A percentile compares a stretch with the other conserved stretches of the same genome.
Conservation (phyloP, 2,329 filamentous ascomycete genomes). For the Xylariaceae sp. region DNA sequence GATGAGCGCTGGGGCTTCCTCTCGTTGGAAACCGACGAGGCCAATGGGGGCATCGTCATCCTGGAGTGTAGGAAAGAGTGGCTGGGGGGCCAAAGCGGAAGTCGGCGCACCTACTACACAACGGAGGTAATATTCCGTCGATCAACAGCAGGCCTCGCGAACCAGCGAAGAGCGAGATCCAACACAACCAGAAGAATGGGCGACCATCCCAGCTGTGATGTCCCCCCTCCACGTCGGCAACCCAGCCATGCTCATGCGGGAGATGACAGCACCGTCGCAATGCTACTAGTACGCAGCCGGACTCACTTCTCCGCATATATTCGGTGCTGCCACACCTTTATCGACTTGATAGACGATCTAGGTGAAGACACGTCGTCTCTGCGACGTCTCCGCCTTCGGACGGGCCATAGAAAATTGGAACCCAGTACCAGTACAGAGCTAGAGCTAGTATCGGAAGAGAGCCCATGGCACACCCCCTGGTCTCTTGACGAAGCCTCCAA, state of each 20-base stretch:
- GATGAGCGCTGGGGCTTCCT: slow-evolving; percentile 70
- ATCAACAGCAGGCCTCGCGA: slow-evolving; percentile 4
- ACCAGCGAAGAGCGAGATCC: background rate
- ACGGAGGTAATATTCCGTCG: slow-evolving; percentile 43
- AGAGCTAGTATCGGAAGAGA: background rate
- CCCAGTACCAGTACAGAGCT: slow-evolving; percentile 13
- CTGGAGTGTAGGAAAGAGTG: slow-evolving; percentile 67
- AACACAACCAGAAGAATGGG: slow-evolving; percentile 29
- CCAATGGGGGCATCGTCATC: slow-evolving; percentile 52
- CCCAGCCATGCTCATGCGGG: slow-evolving; percentile 45
- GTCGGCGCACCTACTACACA: slow-evolving; percentile 61
- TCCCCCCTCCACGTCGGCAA: slow-evolving; percentile 6
- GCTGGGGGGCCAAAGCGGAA: slow-evolving; percentile 47
- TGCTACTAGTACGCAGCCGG: slow-evolving; percentile 46
- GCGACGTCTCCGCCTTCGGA: slow-evolving; percentile 43
- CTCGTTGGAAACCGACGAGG: slow-evolving; percentile 55
- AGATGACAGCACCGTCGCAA: slow-evolving; percentile 37
- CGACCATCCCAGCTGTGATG: slow-evolving; percentile 21
- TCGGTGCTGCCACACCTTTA: slow-evolving; percentile 45
- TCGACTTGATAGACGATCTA: slow-evolving; percentile 55
- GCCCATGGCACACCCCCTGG: background rate
- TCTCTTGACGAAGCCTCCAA: background rate
- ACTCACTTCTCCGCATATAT: slow-evolving; percentile 53
- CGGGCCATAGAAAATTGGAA: slow-evolving; percentile 39
- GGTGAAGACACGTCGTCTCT: slow-evolving; percentile 30